Evolutionary conservation across 495 filamentous ascomycete genomes (phyloP).

Genomic region (Hyphodiscus hymeniophilus): DNA sequence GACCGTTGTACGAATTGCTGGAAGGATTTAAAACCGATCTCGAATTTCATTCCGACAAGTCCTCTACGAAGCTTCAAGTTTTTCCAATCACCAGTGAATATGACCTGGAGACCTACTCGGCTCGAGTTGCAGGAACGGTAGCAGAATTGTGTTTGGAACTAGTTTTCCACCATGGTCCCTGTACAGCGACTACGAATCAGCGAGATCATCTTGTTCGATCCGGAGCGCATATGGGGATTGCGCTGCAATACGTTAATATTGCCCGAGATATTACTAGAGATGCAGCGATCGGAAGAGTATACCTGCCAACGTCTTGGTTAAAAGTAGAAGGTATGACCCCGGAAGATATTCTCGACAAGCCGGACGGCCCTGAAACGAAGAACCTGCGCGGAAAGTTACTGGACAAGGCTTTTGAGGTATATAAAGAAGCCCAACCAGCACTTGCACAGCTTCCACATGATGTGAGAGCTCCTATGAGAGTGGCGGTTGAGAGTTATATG

Average conservation of each 20-base stretch:
- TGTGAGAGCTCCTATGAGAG: constrained; percentile 49
- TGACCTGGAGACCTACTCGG: constrained; percentile 49
- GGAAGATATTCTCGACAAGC: constrained; percentile 39
- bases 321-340: constrained; percentile 42
- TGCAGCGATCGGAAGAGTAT: constrained; percentile 51
- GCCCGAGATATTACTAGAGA: constrained; percentile 59
- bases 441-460: constrained; percentile 50
- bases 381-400: constrained; percentile 43
- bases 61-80: neutral
- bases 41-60: constrained; percentile 28
- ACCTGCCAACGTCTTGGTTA: constrained; percentile 55
- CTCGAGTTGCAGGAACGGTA: constrained; percentile 58
- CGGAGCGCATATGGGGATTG: constrained; percentile 54
- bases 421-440: constrained; percentile 35
- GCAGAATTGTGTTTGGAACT: constrained; percentile 56
- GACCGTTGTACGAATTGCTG: constrained; percentile 50
- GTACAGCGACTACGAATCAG: constrained; percentile 13
- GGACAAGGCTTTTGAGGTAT: constrained; percentile 44
- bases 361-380: constrained; percentile 33
- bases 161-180: constrained; percentile 43
- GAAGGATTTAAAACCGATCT: constrained; percentile 57
- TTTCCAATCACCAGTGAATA: constrained; percentile 48
- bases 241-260: constrained; percentile 65
- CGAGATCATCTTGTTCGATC: constrained; percentile 31
- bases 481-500: constrained; percentile 67